These are phyloP conservation scores for Diutina rugosa DNA, from an alignment of 1,139 yeast species.

Conservation along the genomic window DNA sequence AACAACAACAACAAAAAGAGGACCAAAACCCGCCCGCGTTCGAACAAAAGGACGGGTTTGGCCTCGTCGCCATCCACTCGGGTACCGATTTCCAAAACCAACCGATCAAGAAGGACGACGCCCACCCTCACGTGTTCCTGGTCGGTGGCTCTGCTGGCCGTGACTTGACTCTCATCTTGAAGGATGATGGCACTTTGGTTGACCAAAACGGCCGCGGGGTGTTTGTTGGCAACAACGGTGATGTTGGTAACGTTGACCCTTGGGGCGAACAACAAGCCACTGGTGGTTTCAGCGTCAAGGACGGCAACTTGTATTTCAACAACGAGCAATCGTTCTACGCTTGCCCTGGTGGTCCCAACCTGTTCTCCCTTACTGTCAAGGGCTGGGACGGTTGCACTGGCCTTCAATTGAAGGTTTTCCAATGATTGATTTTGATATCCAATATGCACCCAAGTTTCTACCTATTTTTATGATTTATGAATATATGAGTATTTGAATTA, in stretches of 20 bases:
- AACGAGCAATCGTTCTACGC: neutral
- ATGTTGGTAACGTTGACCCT: slow-evolving; percentile 2
- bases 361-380: neutral
- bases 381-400: slow-evolving; percentile 2
- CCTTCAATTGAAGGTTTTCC: neutral
- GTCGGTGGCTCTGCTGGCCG: slow-evolving; percentile 1
- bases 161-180: neutral
- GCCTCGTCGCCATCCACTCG: neutral
- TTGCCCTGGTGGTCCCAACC: neutral
- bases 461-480: neutral
- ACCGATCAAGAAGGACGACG: slow-evolving; percentile 1
- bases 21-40: neutral
- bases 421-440: neutral
- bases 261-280: slow-evolving; percentile 2
- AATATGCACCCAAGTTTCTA: neutral
- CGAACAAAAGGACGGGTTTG: neutral
- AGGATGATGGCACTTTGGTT: neutral
- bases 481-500: neutral
- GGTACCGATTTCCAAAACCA: neutral
- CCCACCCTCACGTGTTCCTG: neutral
- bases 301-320: neutral
- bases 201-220: neutral
- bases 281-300: neutral
- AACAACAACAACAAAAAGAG: neutral
- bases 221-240: neutral